Conservation (phyloP, 2,329 filamentous ascomycete genomes). For the Arachnomyces sp. region DNA sequence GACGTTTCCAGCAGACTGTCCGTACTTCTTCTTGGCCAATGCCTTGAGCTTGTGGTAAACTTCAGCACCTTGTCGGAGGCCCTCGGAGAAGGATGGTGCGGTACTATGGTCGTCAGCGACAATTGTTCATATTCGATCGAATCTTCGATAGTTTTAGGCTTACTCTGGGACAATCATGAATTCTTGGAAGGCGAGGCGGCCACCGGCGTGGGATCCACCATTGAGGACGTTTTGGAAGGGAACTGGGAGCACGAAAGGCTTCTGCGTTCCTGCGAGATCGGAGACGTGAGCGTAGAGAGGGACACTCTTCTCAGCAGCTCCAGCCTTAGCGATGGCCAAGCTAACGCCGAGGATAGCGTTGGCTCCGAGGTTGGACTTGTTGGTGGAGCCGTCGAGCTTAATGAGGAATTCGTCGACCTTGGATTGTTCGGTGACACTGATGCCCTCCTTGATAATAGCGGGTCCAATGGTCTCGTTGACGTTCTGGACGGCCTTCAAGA, state of each 20-base stretch:
- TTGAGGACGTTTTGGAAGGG: slow-evolving; percentile 94
- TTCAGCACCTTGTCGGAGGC: slow-evolving; percentile 90
- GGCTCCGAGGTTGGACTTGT: slow-evolving; percentile 83
- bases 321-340: slow-evolving; percentile 79
- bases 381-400: slow-evolving; percentile 72
- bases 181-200: slow-evolving; percentile 89
- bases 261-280: slow-evolving; percentile 81
- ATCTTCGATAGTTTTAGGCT: slow-evolving; percentile 24
- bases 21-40: slow-evolving; percentile 98
- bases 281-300: slow-evolving; percentile 84
- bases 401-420: slow-evolving; percentile 79
- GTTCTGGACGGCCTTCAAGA: slow-evolving; percentile 76
- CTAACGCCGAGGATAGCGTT: slow-evolving; percentile 83
- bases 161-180: slow-evolving; percentile 89
- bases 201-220: slow-evolving; percentile 93
- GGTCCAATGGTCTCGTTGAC: slow-evolving; percentile 77
- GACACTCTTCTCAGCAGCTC: slow-evolving; percentile 79
- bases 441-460: slow-evolving; percentile 70
- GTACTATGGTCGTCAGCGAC: slow-evolving; percentile 42
- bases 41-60: slow-evolving; percentile 97
- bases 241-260: slow-evolving; percentile 82
- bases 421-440: slow-evolving; percentile 81
- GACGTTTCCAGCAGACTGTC: slow-evolving; percentile 96
- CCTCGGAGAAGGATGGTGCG: slow-evolving; percentile 88
- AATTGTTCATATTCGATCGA: slow-evolving; percentile 6